These are phyloP conservation scores for Flaveria trinervia DNA, from an alignment of 129 eudicot species.

Conservation along the genomic window DNA sequence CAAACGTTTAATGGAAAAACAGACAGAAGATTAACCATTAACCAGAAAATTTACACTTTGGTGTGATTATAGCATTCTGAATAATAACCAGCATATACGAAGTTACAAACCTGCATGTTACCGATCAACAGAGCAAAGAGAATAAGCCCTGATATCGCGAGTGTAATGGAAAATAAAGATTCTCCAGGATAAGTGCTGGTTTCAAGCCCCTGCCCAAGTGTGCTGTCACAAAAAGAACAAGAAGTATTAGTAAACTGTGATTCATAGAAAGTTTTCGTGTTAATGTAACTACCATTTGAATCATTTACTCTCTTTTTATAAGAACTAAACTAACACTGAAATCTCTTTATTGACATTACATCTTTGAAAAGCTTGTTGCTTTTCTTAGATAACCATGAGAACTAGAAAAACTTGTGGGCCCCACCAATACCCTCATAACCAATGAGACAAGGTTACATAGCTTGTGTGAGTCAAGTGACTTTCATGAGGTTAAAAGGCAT, in stretches of 20 bases:
- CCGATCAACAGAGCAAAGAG: constrained; percentile 91
- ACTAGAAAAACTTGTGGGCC: background rate
- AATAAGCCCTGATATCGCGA: constrained; percentile 88
- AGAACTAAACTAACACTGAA: background rate
- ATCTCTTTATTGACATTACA: background rate
- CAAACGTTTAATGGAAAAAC: background rate
- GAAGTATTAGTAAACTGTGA: background rate
- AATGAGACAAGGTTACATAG: background rate
- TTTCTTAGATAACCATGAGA: background rate
- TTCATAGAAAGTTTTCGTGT: background rate
- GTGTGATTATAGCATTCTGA: background rate
- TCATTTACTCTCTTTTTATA: constrained; percentile 4
- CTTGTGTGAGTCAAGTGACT: background rate
- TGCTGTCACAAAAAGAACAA: constrained; percentile 47
- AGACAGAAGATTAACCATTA: background rate
- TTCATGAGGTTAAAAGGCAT: background rate
- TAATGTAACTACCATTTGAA: background rate
- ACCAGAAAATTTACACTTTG: background rate
- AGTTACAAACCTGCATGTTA: constrained; percentile 78
- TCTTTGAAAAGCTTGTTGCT: background rate
- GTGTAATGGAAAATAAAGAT: constrained; percentile 74
- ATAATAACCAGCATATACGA: background rate
- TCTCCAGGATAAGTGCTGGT: constrained; percentile 93
- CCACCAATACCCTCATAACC: background rate
- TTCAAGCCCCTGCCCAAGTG: constrained; percentile 93